Evolutionary conservation across 2,329 filamentous ascomycete genomes (phyloP), one percentile per base, ranked within the genome.

Genomic region (Metarhizium humberi): DNA sequence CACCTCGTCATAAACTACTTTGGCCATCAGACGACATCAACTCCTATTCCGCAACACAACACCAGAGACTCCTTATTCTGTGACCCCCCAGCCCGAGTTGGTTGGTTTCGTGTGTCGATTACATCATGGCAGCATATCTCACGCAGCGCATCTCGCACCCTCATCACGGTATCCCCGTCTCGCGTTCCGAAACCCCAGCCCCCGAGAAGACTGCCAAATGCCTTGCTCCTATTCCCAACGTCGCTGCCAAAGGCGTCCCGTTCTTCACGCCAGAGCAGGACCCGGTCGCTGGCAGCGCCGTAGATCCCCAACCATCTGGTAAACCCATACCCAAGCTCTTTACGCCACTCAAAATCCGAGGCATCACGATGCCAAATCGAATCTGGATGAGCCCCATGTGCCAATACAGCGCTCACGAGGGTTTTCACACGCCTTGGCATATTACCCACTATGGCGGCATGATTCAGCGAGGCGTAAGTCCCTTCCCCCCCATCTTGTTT

Each of bases 381-480:
- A 71, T 79, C 55, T 69, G 74, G 60, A 61, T 76, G 20, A 70
- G 73, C 32, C 76, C 76, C 1, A 70, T 79, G 64, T 78, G 76
- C 57, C 75, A 77, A 60, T 77, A 76, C 59, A 73, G 69, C 5
- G 69, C 73, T 2, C 62, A 71, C 32, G 68, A 75, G 43, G 73
- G 88, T 10, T 85, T 88, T 65, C 78, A 81, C 59, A 88, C 84
- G 0, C 72, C 80, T 57, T 92, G 86, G 86, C 87, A 92, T 66
- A 68, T 86, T 40, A 81, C 87, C 2, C 88, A 91, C 62, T 74
- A 90, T 34, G 87, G 88, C 18, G 85, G 86, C 20, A 89, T 91
- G 60, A 74, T 85, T 30, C 78, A 83, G 62, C 82, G 87, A 3
- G 87, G 87, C 0, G 84, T 69, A 61, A 62, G 62, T 58, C 10